Evolutionary conservation across 192 early-diverging fungal genomes (phyloP), one percentile per base, ranked within the genome.

Genomic region (Coemansia guatemalensis): DNA sequence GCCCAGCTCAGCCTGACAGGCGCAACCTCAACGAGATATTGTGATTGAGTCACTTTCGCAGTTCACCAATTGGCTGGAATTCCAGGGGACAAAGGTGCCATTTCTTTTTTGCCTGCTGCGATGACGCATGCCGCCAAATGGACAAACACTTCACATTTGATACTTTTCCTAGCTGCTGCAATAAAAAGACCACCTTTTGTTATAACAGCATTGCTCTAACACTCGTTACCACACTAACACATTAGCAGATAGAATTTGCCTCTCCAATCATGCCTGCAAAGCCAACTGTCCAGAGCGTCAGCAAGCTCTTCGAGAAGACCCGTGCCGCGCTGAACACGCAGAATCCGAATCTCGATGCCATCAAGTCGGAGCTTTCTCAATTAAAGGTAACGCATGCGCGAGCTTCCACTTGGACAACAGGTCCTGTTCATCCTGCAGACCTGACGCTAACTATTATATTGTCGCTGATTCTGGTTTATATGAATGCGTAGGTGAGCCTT

Each of bases 301-400:
- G 48, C 56, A 47, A 27, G 48, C 49, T 68, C 22, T 80, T 71
- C 48, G 77, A 74, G 39, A 53, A 62, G 18, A 63, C 68, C 35
- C 77, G 72, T 26, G 68, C 68, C 0, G 77, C 64, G 3, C 58
- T 80, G 52, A 69, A 67, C 59, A 44, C 64, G 49, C 50, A 64
- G 23, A 80, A 59, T 29, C 77, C 77, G 8, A 70, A 80, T 73
- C 68, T 74, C 57, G 65, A 71, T 51, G 52, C 65, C 20, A 60
- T 74, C 51, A 66, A 59, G 52, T 27, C 67, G 18, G 67, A 74
- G n/a, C 33, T 80, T 61, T 80, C 77, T 8, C 71, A 80, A 62
- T 65, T 80, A 2, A 80, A 80, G 77, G 75, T 78, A 72, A 72
- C 60, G 60, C 14, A 8, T 29, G n/a, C 33, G 47, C 32, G 32